phyloP scores from a whole-genome alignment of 306 rosid species.

The Cicer arietinum region DNA sequence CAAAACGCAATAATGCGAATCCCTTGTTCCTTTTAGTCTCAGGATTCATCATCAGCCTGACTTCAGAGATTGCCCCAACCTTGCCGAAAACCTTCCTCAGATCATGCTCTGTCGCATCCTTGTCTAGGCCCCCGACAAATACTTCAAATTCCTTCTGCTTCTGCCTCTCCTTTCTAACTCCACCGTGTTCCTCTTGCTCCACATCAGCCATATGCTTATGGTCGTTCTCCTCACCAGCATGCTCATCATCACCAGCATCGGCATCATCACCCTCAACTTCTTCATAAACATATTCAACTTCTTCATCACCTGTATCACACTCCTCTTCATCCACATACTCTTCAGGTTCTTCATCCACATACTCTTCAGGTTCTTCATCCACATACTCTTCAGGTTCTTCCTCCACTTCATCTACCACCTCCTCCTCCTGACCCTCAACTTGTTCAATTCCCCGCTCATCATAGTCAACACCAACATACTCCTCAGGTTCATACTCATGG shows the following conservation, averaged over 20 bases:
- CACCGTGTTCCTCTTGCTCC: conserved; percentile 68
- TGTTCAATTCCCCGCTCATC: conserved; percentile 88
- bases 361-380: conserved; percentile 60
- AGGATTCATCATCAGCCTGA: conserved; percentile 85
- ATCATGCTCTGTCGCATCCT: conserved; percentile 85
- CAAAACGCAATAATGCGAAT: conserved; percentile 91
- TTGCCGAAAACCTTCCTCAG: conserved; percentile 71
- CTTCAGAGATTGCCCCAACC: conserved; percentile 86
- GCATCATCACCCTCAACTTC: conserved; percentile 79
- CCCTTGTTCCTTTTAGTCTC: conserved; percentile 93
- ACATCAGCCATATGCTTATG: conserved; percentile 66
- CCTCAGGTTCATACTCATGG: conserved; percentile 86
- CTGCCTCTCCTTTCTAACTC: conserved; percentile 75
- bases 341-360: conserved; percentile 64
- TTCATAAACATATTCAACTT: conserved; percentile 74
- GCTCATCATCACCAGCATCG: conserved; percentile 39
- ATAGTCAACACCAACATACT: conserved; percentile 77
- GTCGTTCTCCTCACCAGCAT: conserved; percentile 57
- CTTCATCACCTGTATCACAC: conserved; percentile 77
- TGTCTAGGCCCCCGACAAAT: conserved; percentile 95
- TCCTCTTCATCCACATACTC: conserved; percentile 73
- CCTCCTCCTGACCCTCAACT: conserved; percentile 71
- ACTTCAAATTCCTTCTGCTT: conserved; percentile 91
- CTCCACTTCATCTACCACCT: conserved; percentile 69
- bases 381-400: conserved; percentile 57